Conservation (phyloP, 2,329 filamentous ascomycete species). For the Aplosporella prunicola region DNA sequence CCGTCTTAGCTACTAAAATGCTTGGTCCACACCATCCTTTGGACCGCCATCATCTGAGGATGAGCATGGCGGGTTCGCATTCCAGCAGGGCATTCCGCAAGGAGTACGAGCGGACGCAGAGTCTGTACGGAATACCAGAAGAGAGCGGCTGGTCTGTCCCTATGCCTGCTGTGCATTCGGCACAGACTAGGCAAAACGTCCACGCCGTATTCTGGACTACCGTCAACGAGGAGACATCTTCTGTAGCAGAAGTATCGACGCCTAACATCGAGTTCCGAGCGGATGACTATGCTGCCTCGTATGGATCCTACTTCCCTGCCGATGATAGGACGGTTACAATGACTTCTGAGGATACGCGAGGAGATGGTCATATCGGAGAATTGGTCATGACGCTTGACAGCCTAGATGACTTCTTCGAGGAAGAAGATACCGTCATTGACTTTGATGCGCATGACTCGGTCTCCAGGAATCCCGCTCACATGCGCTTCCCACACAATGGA, state of each 20-base stretch:
- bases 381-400: constrained; percentile 55
- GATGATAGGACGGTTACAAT: constrained; percentile 78
- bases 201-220: constrained; percentile 96
- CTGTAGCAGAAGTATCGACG: constrained; percentile 55
- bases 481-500: constrained; percentile 20
- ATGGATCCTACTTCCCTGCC: constrained; percentile 57
- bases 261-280: constrained; percentile 87
- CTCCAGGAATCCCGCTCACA: constrained; percentile 22
- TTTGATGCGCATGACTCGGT: constrained; percentile 25
- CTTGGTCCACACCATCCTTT: constrained; percentile 60
- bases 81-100: constrained; percentile 74
- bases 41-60: constrained; percentile 87
- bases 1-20: constrained; percentile 80
- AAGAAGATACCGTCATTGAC: constrained; percentile 30
- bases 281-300: constrained; percentile 60
- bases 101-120: constrained; percentile 89
- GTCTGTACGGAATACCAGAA: constrained; percentile 92
- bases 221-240: constrained; percentile 39
- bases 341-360: constrained; percentile 74
- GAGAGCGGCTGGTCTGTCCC: constrained; percentile 94
- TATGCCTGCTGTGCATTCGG: constrained; percentile 80
- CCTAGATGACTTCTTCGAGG: constrained; percentile 47
- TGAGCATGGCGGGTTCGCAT: constrained; percentile 93
- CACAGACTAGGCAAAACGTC: constrained; percentile 79
- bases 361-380: constrained; percentile 68